Evolutionary conservation across 2,329 filamentous ascomycete genomes (phyloP), one percentile per base, ranked within the genome.

Genomic region (Dactylella cylindrospora): DNA sequence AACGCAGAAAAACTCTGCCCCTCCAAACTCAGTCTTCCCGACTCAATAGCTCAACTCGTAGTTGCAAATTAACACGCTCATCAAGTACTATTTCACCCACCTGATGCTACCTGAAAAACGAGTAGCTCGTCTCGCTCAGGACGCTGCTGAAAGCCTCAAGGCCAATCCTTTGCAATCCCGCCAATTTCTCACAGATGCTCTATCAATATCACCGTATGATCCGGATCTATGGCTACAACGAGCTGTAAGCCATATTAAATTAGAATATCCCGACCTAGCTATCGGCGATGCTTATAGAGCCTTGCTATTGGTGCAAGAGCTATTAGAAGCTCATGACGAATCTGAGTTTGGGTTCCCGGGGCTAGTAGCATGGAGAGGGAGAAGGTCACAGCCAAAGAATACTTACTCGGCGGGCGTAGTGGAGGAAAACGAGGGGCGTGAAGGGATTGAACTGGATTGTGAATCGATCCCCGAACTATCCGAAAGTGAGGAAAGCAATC

Each of bases 221-320:
- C 59, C 59, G 4, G 51, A 64, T 19, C 32, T 65, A 22, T 60
- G 47, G 61, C 36, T 53, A 2, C 22, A 54, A 29, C 82, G 90
- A 25, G 88, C 88, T 19, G 75, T 80, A 26, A 76, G 86, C 33
- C 83, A 96, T 72, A 80, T 83, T 12, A 76, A 82, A 38, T 78
- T 96, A 39, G 88, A 83, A 29, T 97, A 95, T 72, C 88, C 89
- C 0, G 93, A 98, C 72, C 80, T 98, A 31, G 90, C 90, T 3
- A 84, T 85, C 8, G 88, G 89, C 26, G 90, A 96, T 76, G 88
- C 89, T 3, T 97, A 97, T 72, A 85, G 86, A 51, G 90, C 90
- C 1, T 78, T 97, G n/a, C 80, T 95, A 3, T 76, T 98, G 39
- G 80, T 86, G 12, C 91, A 97, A 70, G 88, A 93, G 66, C 80